phyloP scores from a whole-genome alignment of 148 eudicot genomes.

The Rhododendron ovatum region DNA sequence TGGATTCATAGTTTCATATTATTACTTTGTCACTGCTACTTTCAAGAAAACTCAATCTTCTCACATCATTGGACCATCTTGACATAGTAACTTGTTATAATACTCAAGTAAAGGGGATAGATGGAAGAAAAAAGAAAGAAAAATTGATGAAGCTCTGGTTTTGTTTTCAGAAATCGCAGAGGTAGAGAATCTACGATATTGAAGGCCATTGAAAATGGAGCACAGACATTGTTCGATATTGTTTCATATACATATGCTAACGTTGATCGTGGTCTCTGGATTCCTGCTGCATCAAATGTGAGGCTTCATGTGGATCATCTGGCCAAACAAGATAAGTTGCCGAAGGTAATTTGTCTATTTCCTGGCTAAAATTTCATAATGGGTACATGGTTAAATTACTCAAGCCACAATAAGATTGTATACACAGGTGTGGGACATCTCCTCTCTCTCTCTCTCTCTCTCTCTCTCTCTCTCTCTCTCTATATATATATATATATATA shows the following conservation, averaged over 20 bases:
- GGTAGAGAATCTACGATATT: slow-evolving; percentile 73
- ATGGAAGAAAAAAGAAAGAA: neutral
- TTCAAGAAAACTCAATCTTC: neutral
- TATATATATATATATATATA: too few species aligned
- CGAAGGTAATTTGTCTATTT: slow-evolving; percentile 46
- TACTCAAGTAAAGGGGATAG: neutral
- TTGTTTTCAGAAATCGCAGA: slow-evolving; percentile 72
- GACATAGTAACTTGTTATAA: neutral
- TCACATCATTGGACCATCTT: neutral
- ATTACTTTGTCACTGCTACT: neutral
- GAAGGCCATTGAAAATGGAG: slow-evolving; percentile 75
- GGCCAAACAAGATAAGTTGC: slow-evolving; percentile 65
- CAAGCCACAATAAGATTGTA: neutral
- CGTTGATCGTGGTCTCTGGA: slow-evolving; percentile 74
- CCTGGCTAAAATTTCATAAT: neutral
- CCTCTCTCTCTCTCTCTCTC: neutral
- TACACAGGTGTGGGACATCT: neutral
- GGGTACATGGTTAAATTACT: neutral
- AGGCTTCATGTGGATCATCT: slow-evolving; percentile 94
- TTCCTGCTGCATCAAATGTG: slow-evolving; percentile 75
- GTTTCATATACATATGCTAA: slow-evolving; percentile 68
- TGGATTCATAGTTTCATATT: neutral
- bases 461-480: neutral
- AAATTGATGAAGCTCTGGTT: neutral
- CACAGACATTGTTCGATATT: slow-evolving; percentile 67